Evolutionary conservation across 2,329 filamentous ascomycete species (phyloP), one percentile per base, ranked within the genome.

Genomic region (Exophiala lecanii-corni): DNA sequence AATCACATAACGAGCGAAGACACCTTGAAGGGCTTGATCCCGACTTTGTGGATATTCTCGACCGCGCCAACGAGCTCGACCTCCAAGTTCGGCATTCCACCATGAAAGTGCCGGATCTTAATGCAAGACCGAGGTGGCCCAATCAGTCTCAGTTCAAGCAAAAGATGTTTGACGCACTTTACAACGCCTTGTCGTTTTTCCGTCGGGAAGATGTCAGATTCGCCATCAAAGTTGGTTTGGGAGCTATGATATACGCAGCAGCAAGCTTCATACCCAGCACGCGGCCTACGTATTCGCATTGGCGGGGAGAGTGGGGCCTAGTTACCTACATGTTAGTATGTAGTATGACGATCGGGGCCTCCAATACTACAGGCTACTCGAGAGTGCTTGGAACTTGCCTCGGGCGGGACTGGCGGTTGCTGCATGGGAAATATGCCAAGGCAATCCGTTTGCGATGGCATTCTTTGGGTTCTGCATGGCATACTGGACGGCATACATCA

Each of bases 321-420:
- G 65, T 98, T 42, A 95, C 89, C 0, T 97, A 95, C 70, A 97
- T 97, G 91, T 81, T 97, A 59, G 92, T 98, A 17, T 94, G 89
- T 61, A 89, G 86, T 26, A 97, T 96, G 89, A 98, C 91, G 0
- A 91, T 96, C 16, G 92, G 92, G 19, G 89, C 92, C 5, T 87
- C 89, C 17, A 98, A 97, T 63, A 95, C 91, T 1, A 96, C 91
- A 0, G 89, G 89, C 3, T 81, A 82, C 58, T 81, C 89, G 36
- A 82, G 92, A 55, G 91, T 97, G 60, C 72, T 87, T 6, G 92
- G 91, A 44, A 98, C 91, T 1, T 73, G 88, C 23, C 72, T 94
- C 26, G 92, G 92, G 89, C 88, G 5, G 61, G 75, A 1, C 82
- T 82, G 51, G 86, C 91, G 0, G 74, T 89, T 21, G 53, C 84